Base-by-base conservation (phyloP, 2,329 filamentous ascomycete genomes). In the Tolypocladium ovalisporum region DNA sequence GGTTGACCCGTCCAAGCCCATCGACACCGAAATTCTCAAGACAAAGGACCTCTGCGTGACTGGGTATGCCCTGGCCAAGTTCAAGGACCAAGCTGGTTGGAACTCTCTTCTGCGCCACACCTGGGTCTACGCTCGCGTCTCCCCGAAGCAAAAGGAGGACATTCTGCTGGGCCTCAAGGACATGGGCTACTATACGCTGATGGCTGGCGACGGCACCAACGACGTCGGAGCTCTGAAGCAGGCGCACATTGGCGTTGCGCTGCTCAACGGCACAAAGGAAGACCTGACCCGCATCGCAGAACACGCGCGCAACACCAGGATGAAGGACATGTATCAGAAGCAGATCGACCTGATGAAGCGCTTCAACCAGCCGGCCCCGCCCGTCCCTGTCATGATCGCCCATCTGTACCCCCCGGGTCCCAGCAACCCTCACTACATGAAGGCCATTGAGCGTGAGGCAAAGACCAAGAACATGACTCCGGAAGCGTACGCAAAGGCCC, bases 291-390 rank as follows among this genome's bases (percentile, higher is more conserved):
- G 87, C 70, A 99, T 99, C 65, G 87, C 89, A 32, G 94, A 97
- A 68, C 92, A 99, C 73, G 87, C 88, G 67, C 88, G 94, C 65
- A 96, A 91, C 72, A 96, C 88, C 44, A 96, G 91, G 80, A 95
- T 99, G 89, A 97, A 97, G 80, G 92, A 97, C 63, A 84, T 99
- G 62, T 99, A 99, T 71, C 90, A 97, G 76, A 97, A 99, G 79
- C 94, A 99, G 72, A 82, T 88, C 57, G 79, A 86, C 52, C 81
- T 99, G 71, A 97, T 99, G 90, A 83, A 88, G 69, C 85, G 93
- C 62, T 99, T 97, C 81, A 96, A 96, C 71, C 92, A 97, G 72
- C 90, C 92, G 17, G 72, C 85, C 1, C 94, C 94, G n/a, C 94
- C 94, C 0, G 89, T 97, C 1, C 94, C 94, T n/a, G 76, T 86